A percentile compares a stretch with the other conserved stretches of the same genome.
These are phyloP conservation scores for Quercus tomentella DNA, from an alignment of 331 rosid species.

Conservation along the genomic window DNA sequence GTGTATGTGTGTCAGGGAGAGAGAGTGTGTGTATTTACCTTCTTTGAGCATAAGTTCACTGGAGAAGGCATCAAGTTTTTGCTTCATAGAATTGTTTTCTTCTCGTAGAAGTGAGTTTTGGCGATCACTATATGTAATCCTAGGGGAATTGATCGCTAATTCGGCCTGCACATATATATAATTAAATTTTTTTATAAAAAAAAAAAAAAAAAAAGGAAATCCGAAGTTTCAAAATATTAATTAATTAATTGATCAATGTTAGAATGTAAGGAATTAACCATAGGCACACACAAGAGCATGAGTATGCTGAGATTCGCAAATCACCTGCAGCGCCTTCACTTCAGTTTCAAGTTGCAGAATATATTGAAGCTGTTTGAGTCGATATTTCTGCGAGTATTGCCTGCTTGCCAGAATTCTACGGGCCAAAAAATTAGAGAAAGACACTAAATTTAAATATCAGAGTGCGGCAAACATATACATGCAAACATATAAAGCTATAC, in stretches of 20 bases:
- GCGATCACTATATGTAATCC: neutral
- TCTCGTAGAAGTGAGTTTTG: slow-evolving; percentile 20
- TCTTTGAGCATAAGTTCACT: slow-evolving; percentile 18
- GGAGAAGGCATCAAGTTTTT: neutral
- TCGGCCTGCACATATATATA: slow-evolving; percentile 13
- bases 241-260: too few relatives aligned
- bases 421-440: neutral
- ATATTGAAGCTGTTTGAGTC: slow-evolving; percentile 10
- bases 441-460: neutral
- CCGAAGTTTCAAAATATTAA: too few relatives aligned
- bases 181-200: too few relatives aligned
- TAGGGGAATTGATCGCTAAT: slow-evolving; percentile 12
- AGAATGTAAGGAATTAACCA: too few relatives aligned
- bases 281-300: too few relatives aligned
- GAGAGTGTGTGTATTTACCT: slow-evolving; percentile 4
- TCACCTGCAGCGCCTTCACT: slow-evolving; percentile 27
- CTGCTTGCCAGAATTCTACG: slow-evolving; percentile 23
- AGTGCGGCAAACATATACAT: neutral
- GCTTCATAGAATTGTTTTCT: slow-evolving; percentile 21
- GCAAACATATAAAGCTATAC: too few relatives aligned
- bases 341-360: slow-evolving; percentile 14
- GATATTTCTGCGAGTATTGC: slow-evolving; percentile 25
- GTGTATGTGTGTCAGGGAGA: neutral
- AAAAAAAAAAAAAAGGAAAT: too few relatives aligned
- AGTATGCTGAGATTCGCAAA: neutral